A percentile compares a stretch with the other conserved stretches of the same genome.
These are phyloP conservation scores for Aureobasidium pullulans DNA, from an alignment of 2,329 filamentous ascomycete species.

Conservation along the genomic window DNA sequence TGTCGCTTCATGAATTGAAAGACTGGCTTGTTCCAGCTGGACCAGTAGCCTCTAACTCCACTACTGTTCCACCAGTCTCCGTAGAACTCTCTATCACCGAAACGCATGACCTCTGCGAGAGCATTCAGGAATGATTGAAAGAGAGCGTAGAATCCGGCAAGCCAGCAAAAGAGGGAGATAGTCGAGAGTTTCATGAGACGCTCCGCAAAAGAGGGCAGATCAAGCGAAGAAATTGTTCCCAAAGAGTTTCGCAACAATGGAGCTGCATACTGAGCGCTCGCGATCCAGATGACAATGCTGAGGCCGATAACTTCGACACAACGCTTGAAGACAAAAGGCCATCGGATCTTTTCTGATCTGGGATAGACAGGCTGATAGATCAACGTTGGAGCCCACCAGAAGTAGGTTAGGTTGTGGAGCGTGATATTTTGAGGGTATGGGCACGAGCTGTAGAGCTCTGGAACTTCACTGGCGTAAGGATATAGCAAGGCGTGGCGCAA, in stretches of 20 bases:
- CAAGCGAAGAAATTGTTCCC: conserved; percentile 73
- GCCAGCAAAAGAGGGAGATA: conserved; percentile 92
- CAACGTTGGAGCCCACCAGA: conserved; percentile 95
- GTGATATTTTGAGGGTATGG: conserved; percentile 91
- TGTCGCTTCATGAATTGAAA: conserved; percentile 95
- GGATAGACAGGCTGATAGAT: conserved; percentile 97
- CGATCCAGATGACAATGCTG: conserved; percentile 88
- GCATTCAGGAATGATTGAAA: conserved; percentile 93
- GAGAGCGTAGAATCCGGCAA: conserved; percentile 92
- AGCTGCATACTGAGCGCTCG: conserved; percentile 86
- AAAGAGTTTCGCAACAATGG: conserved; percentile 85
- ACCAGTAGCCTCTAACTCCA: conserved; percentile 83
- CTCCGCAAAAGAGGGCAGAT: conserved; percentile 76
- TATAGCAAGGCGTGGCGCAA: conserved; percentile 69
- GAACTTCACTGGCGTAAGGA: conserved; percentile 52
- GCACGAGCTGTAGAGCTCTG: conserved; percentile 72
- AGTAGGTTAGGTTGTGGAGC: conserved; percentile 79
- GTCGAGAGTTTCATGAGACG: conserved; percentile 91
- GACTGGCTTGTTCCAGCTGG: conserved; percentile 95
- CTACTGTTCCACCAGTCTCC: conserved; percentile 97
- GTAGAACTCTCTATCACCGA: conserved; percentile 92
- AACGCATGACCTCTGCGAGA: conserved; percentile 79
- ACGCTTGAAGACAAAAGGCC: conserved; percentile 81
- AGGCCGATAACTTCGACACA: conserved; percentile 69
- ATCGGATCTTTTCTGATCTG: conserved; percentile 70